Percentiles rank a stretch among this genome's conserved stretches.
These are phyloP conservation scores for Cucurbita argyrosperma DNA, from an alignment of 306 rosid species.

Conservation along the genomic window DNA sequence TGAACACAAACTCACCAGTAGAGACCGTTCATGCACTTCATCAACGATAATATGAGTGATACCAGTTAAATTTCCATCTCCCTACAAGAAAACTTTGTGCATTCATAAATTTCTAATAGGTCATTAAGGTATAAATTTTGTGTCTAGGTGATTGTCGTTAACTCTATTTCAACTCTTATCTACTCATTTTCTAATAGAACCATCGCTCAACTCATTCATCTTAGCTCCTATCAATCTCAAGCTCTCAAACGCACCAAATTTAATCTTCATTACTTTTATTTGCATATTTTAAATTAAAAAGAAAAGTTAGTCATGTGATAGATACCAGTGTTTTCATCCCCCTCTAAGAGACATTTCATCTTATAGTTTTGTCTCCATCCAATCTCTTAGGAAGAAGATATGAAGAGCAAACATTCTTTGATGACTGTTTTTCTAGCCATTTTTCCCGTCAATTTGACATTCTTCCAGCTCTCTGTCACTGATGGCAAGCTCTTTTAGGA, in stretches of 20 bases:
- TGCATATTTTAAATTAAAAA: neutral
- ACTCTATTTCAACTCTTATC: neutral
- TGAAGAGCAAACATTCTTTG: too few species aligned
- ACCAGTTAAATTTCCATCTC: constrained; percentile 60
- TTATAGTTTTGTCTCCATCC: too few species aligned
- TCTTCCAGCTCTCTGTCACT: too few species aligned
- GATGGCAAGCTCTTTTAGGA: too few species aligned
- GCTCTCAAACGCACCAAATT: neutral
- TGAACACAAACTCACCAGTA: constrained; percentile 48
- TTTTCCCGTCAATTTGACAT: too few species aligned
- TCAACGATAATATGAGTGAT: constrained; percentile 82
- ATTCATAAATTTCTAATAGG: neutral
- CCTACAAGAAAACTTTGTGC: constrained; percentile 21
- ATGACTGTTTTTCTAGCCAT: too few species aligned
- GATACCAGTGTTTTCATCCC: too few species aligned
- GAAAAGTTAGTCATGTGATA: too few species aligned
- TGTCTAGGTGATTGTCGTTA: neutral
- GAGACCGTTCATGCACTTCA: constrained; percentile 95
- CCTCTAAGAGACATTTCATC: too few species aligned
- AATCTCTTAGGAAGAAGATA: too few species aligned
- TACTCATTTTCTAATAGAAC: neutral
- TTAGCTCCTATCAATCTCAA: neutral
- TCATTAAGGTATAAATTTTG: neutral
- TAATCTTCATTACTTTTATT: neutral
- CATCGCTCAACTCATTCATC: neutral